Base-by-base conservation (phyloP, 441 rosid genomes). In the Eugenia klotzschiana region DNA sequence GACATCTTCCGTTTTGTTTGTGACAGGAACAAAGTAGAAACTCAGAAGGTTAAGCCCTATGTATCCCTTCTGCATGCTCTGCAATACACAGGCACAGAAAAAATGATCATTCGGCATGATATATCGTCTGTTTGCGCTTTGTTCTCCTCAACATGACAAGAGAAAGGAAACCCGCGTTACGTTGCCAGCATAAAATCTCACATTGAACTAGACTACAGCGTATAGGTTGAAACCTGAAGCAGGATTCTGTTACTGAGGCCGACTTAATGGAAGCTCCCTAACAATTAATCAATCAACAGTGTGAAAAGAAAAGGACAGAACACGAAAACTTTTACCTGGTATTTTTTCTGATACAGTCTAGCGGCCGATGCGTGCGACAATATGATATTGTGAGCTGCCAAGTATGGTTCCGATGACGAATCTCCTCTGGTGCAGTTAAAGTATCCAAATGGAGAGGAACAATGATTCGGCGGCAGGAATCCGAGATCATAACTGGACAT, bases 381-480 rank as follows among this genome's bases (percentile, higher is more conserved):
- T 40, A 86, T 26, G 53, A 86, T 69, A 41, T 83, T 54, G 80
- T 86, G 85, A 83, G 83, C 85, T 16, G 81, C 87, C 14, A 82
- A 11, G 83, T 86, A 86, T n/a, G 85, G 85, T 43, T 86, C 85
- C 23, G 51, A 72, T 11, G 87, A 80, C 6, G 56, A 86, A 69
- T 86, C 73, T 52, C 87, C 85, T 69, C 23, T 80, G 40, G 83
- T 26, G 85, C 83, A 86, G 43, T 81, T 77, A 15, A 50, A 33
- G n/a, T 33, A 7, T 49, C 77, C 82, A 57, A 57, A 83, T 5
- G 85, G 83, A 10, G 79, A 51, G 8, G 87, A 86, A 73, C 83
- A 86, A 27, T 51, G 73, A 74, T 53, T 79, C 3, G 87, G 87
- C 7, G 85, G 81, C 40, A 80, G 41, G 10, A 73, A n/a, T 51